Evolutionary conservation across 106 monocot species (phyloP), one percentile per base, ranked within the genome.

Genomic region (Vanilla planifolia): DNA sequence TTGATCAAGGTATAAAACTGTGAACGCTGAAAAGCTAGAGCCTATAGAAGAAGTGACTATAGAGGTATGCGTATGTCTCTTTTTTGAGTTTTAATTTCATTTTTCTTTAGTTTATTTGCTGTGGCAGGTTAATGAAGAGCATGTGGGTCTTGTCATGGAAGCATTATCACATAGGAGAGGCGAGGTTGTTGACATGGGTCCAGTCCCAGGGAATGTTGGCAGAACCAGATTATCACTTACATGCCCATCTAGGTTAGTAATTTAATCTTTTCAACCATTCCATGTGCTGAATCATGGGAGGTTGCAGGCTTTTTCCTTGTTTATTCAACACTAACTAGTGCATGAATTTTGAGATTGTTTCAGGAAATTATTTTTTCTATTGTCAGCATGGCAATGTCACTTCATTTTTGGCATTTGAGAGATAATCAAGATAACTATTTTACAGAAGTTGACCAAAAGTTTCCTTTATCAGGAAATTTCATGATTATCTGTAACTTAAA

Each of bases 41-140:
- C 96, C 96, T 32, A 87, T 98, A 30, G 96, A 98, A 65, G 96
- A 98, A 98, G 96, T 98, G 24, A 91, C 96, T 53, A 82, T 98
- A 53, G 96, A 98, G 91, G 96, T 98, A 74, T 34, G 43, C 21
- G 25, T 29, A 51, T 6, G 24, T 51, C 29, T 5, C n/a, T n/a
- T 41, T 39, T 0, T 47, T 56, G 20, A 16, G 7, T 10, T 37
- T 5, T 25, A 48, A 22, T 55, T 23, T 5, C 32, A 34, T 56
- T 34, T 36, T 57, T 8, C 53, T 21, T 57, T 17, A 30, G n/a
- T 30, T 53, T 27, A 29, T 8, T 20, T 55, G 0, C 15, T 9
- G 16, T 59, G 67, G 35, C 63, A 96, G 96, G 90, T 96, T 43
- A 88, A 88, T 75, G 98, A 98, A 69, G 98, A 92, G 53, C 98